Evolutionary conservation across 139 green algal species (phyloP), one percentile per base, ranked within the genome.

Genomic region (Haematococcus sp.): DNA sequence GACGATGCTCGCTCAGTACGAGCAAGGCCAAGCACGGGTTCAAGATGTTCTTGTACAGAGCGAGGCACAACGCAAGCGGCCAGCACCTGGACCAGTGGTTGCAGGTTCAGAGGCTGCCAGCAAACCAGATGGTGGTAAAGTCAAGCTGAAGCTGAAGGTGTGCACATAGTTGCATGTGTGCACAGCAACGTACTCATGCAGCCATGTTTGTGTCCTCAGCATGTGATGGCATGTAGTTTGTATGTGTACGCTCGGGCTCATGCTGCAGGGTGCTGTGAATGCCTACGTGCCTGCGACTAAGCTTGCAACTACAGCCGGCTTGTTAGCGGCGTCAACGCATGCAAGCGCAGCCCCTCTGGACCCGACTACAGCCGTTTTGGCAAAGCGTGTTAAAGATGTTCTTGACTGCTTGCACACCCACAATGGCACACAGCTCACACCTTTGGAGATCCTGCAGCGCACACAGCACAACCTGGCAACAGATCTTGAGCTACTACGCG

Each of bases 111-210:
- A 31, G 32, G 19, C 15, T 3, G 34, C 63, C 4, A 32, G 22
- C 64, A 71, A 59, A 31, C 11, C 44, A 56, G 64, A 30, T 55
- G 23, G 11, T 32, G 46, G 22, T 23, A 73, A 73, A 43, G 49
- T 28, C 19, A 49, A 43, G n/a, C 40, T 73, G 67, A 63, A 73
- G 67, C 33, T 28, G 5, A 73, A 63, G 27, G 17, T 73, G 25
- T 34, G 59, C 16, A n/a, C n/a, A 49, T 49, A 11, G 40, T 49
- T 49, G 7, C 40, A 49, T 49, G 40, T 49, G 40, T 49, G 40
- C 40, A 49, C 40, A n/a, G n/a, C n/a, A n/a, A n/a, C n/a, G n/a
- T n/a, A n/a, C n/a, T n/a, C n/a, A n/a, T n/a, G n/a, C n/a, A n/a
- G n/a, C n/a, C n/a, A n/a, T n/a, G n/a, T n/a, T n/a, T n/a, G n/a